Conservation (phyloP, 169 alveolate species). For the Cyclospora cayetanensis region DNA sequence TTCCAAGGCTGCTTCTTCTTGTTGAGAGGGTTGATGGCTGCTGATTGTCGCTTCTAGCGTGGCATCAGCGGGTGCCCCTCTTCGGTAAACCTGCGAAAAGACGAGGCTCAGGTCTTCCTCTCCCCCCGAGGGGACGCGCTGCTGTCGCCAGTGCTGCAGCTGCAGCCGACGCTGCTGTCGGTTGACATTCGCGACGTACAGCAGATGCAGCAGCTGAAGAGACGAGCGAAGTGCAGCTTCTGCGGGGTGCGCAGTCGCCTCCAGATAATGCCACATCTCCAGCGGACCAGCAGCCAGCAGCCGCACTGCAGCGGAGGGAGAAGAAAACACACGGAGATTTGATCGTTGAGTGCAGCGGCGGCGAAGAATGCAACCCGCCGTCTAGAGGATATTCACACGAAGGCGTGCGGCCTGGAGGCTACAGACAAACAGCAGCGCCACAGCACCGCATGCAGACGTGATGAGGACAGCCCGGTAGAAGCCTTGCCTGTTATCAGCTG, state of each 20-base stretch:
- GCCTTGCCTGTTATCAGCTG: conserved; percentile 66
- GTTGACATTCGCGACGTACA: conserved; percentile 31
- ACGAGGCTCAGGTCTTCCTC: too few species aligned
- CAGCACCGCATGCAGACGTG: background rate
- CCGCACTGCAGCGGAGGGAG: conserved; percentile 6
- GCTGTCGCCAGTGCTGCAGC: background rate
- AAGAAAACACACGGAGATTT: too few species aligned
- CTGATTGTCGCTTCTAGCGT: background rate
- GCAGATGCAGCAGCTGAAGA: conserved; percentile 37
- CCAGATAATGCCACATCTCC: background rate
- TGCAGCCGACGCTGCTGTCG: conserved; percentile 32
- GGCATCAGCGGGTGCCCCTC: background rate
- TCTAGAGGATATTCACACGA: too few species aligned
- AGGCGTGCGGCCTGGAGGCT: too few species aligned
- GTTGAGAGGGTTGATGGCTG: background rate
- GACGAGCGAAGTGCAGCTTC: conserved; percentile 32
- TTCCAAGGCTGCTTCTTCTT: background rate
- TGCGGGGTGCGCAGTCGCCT: conserved; percentile 45
- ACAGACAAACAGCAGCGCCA: background rate
- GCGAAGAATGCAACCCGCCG: too few species aligned
- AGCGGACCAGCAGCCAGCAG: conserved; percentile 32
- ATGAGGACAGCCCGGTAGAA: background rate
- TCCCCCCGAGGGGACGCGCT: too few species aligned
- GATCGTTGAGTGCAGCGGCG: too few species aligned
- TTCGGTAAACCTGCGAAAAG: background rate